phyloP scores from a whole-genome alignment of 805 yeast genomes.

The Debaryomyces prosopidis region DNA sequence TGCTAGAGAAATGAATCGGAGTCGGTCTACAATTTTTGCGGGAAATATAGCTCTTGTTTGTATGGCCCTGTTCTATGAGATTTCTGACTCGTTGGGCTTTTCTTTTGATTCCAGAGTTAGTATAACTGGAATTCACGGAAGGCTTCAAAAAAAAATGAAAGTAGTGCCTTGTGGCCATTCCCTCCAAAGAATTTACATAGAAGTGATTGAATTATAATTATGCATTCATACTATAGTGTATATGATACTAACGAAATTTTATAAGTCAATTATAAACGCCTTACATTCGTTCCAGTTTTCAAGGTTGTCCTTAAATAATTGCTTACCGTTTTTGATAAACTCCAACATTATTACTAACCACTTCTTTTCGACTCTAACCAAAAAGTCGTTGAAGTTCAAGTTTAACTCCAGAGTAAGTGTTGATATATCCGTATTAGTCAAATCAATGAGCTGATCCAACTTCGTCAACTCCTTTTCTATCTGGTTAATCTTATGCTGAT shows the following conservation, averaged over 20 bases:
- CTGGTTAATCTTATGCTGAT: conserved; percentile 30
- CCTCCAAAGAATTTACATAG: too few relatives aligned
- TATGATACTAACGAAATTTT: neutral
- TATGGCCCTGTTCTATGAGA: too few relatives aligned
- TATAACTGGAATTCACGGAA: too few relatives aligned
- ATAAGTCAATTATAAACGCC: conserved; percentile 7
- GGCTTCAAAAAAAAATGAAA: too few relatives aligned
- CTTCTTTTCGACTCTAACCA: conserved; percentile 39
- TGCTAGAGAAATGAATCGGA: too few relatives aligned
- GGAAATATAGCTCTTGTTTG: too few relatives aligned
- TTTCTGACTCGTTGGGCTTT: too few relatives aligned
- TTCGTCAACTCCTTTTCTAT: conserved; percentile 44
- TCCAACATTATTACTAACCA: conserved; percentile 40
- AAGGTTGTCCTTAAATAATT: conserved; percentile 31
- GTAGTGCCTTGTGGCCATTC: too few relatives aligned
- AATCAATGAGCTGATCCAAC: conserved; percentile 48
- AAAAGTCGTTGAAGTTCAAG: conserved; percentile 36
- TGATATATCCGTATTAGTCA: conserved; percentile 43
- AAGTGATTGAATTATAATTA: too few relatives aligned
- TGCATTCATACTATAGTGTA: too few relatives aligned
- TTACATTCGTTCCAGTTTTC: conserved; percentile 36
- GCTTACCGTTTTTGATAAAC: conserved; percentile 35
- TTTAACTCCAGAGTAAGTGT: conserved; percentile 45
- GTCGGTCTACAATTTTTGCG: too few relatives aligned
- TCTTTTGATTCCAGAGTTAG: too few relatives aligned